Evolutionary conservation across 768 basidiomycete species (phyloP).

Genomic region (Cubamyces lactineus): DNA sequence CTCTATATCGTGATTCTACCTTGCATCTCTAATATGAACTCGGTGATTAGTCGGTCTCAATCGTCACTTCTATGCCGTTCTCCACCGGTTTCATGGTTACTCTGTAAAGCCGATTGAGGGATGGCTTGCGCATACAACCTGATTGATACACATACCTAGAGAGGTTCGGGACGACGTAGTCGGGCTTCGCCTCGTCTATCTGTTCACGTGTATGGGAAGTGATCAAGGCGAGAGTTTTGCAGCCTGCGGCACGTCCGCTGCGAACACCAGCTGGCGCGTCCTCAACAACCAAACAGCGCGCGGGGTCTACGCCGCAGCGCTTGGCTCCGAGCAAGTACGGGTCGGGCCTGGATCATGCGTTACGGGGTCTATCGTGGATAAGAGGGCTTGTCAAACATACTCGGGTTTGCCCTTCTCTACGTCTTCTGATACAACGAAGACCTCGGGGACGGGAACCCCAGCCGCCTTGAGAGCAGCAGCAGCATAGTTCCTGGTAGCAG

Average conservation of each 20-base stretch:
- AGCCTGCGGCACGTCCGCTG: slow-evolving; percentile 81
- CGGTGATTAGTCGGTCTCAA: slow-evolving; percentile 37
- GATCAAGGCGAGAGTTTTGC: slow-evolving; percentile 79
- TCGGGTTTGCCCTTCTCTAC: slow-evolving; percentile 82
- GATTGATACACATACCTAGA: slow-evolving; percentile 50
- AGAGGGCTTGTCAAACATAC: slow-evolving; percentile 38
- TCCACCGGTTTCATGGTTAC: slow-evolving; percentile 37
- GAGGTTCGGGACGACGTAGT: slow-evolving; percentile 75
- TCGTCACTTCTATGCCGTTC: slow-evolving; percentile 50
- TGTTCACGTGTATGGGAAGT: slow-evolving; percentile 78
- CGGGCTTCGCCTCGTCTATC: slow-evolving; percentile 63
- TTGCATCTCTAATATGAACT: not conserved
- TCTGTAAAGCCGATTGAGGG: slow-evolving; percentile 16
- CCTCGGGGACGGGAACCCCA: slow-evolving; percentile 68
- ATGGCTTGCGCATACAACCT: not conserved
- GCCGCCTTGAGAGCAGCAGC: slow-evolving; percentile 67
- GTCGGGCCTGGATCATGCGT: slow-evolving; percentile 60
- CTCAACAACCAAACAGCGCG: slow-evolving; percentile 84
- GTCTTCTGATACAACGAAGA: slow-evolving; percentile 83
- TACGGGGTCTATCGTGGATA: slow-evolving; percentile 1
- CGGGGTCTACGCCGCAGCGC: slow-evolving; percentile 62
- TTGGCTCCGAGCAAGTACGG: slow-evolving; percentile 89
- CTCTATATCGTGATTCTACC: not conserved
- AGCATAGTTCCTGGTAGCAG: slow-evolving; percentile 80
- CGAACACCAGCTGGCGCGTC: slow-evolving; percentile 87